phyloP scores from a whole-genome alignment of 2,329 filamentous ascomycete genomes.

The Botryosphaeria agaves region DNA sequence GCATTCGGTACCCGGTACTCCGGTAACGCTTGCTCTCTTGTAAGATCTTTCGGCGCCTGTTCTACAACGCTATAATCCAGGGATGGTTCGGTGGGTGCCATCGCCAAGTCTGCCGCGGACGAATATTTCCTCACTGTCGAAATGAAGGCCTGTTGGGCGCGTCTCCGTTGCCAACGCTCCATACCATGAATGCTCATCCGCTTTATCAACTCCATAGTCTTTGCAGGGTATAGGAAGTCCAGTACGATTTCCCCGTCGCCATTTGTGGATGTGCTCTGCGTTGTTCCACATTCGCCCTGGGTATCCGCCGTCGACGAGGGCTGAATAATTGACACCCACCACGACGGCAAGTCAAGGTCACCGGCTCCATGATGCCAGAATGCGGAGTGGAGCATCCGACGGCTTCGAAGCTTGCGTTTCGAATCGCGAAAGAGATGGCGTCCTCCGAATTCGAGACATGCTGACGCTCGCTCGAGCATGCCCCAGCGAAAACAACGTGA shows the following conservation, averaged over 20 bases:
- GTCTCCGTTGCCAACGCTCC: slow-evolving; percentile 11
- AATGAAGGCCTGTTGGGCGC: slow-evolving; percentile 2
- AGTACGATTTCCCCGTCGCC: slow-evolving; percentile 14
- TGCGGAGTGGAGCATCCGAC: slow-evolving; percentile 33
- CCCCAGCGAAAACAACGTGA: slow-evolving; percentile 12
- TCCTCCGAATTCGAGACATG: slow-evolving; percentile 40
- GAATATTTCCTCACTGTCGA: slow-evolving; percentile 3
- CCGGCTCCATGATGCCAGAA: slow-evolving; percentile 39
- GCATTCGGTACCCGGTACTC: no score
- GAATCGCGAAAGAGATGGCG: slow-evolving; percentile 29
- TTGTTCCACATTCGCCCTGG: no score
- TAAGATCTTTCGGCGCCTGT: no score
- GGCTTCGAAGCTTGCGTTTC: slow-evolving; percentile 20
- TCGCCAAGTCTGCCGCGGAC: no score
- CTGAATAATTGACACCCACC: slow-evolving; percentile 9
- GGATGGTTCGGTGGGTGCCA: no score
- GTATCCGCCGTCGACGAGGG: slow-evolving; percentile 1
- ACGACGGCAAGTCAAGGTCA: slow-evolving; percentile 23
- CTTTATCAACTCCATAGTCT: slow-evolving; percentile 22
- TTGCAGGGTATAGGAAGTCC: slow-evolving; percentile 30
- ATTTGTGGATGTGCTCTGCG: no score
- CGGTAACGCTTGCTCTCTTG: no score
- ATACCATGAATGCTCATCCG: slow-evolving; percentile 9
- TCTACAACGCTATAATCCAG: no score
- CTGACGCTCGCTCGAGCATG: slow-evolving; percentile 42